A percentile compares a stretch with the other conserved stretches of the same genome.
These are phyloP conservation scores for Fusarium sp. DNA, from an alignment of 2,329 filamentous ascomycete genomes.

Conservation along the genomic window DNA sequence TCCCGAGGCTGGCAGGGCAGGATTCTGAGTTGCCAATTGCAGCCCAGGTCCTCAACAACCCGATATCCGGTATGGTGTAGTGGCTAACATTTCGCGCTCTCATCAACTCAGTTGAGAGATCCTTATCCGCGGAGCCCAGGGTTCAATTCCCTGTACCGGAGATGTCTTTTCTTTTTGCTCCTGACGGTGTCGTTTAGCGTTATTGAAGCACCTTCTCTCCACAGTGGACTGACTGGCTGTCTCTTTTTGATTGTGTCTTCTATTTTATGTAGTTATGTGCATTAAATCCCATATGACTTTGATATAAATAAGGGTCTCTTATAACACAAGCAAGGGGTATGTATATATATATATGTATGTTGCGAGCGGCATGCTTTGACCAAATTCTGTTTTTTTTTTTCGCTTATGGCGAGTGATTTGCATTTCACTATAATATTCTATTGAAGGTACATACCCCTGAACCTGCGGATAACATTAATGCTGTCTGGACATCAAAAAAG, in stretches of 20 bases:
- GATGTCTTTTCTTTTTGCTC: neutral
- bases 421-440: no score
- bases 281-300: neutral
- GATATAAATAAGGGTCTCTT: neutral
- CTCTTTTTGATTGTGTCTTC: neutral
- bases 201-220: neutral
- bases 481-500: no score
- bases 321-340: no score
- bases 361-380: neutral
- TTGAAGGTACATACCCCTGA: no score
- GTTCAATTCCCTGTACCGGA: constrained; percentile 3
- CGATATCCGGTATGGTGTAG: constrained; percentile 44
- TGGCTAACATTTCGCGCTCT: constrained; percentile 45
- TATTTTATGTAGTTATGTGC: neutral
- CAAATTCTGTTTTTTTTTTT: no score
- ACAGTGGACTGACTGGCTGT: neutral
- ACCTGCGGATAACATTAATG: no score
- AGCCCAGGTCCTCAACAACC: neutral
- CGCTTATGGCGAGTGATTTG: no score
- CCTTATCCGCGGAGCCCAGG: neutral
- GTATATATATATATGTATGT: neutral
- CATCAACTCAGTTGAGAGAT: constrained; percentile 15
- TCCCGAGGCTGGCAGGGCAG: neutral
- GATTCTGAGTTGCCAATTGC: neutral
- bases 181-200: no score